Evolutionary conservation across 2,329 filamentous ascomycete species (phyloP), one percentile per base, ranked within the genome.

Genomic region (Colletotrichum godetiae): DNA sequence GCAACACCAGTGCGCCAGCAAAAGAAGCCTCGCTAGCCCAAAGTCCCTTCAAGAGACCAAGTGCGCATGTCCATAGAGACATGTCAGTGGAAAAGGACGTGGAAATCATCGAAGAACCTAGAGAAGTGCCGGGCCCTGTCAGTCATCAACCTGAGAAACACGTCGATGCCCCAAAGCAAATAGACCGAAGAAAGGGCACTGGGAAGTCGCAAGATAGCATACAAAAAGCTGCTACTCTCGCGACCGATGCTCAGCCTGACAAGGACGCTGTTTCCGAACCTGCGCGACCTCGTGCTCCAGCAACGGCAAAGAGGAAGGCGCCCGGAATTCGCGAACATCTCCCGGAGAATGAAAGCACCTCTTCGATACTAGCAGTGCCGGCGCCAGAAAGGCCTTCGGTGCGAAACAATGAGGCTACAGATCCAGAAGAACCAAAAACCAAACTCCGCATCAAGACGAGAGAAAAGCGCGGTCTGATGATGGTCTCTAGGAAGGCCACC

Each of bases 391-490:
- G 8, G 33, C 24, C 46, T 24, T 33, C 42, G 19, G 22, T 31
- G 33, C 19, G 13, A 33, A 13, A 24, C 8, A n/a, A 5, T 15
- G 42, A 13, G 33, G 22, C 29, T 27, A 15, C 13, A 55, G 4
- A 13, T 10, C 12, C 42, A n/a, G 61, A 74, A 24, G 72, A 67
- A 55, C 82, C 79, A 10, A 84, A 83, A 60, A 86, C 86, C 22
- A 85, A 87, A 73, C 78, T 89, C 46, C 84, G 84, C 8, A 86
- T 89, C 64, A 85, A 82, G 72, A 80, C 86, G 22, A 82, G 84
- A 69, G 84, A 85, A 72, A 86, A 84, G 72, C 83, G 87, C 65
- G 87, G 88, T 2, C 76, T 90, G 8, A 76, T 89, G 56, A 82
- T 89, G 79, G 65, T 88, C 5, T 81, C 84, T 1, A 84, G 87